Evolutionary conservation across 1,284 basidiomycete species (phyloP).

Genomic region (Coniferiporia sulphurascens): DNA sequence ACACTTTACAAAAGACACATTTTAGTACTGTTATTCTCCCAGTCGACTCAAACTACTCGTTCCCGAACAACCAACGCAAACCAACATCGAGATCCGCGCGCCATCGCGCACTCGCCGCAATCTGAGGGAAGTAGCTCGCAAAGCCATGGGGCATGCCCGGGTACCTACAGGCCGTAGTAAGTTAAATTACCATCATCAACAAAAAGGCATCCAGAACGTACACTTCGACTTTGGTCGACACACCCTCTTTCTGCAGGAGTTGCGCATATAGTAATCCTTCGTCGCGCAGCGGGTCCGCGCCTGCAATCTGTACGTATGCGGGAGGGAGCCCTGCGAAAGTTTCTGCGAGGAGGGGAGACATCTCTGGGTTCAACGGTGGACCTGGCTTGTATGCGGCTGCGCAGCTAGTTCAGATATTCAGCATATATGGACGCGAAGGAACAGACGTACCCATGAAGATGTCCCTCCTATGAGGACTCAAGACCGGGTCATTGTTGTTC

Average conservation of each 20-base stretch:
- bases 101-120: constrained; percentile 9
- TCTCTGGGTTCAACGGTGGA: constrained; percentile 14
- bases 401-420: constrained; percentile 15
- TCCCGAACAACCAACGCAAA: constrained; percentile 3
- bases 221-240: constrained; percentile 21
- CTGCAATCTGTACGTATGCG: constrained; percentile 21
- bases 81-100: constrained; percentile 7
- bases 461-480: constrained; percentile 11
- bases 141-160: constrained; percentile 14
- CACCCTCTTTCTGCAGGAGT: constrained; percentile 18
- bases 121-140: constrained; percentile 1
- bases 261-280: constrained; percentile 24
- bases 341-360: constrained; percentile 21
- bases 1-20: no score
- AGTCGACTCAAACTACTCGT: no score
- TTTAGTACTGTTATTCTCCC: no score
- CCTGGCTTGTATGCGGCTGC: constrained; percentile 18
- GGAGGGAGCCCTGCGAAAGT: constrained; percentile 21
- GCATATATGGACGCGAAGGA: no score
- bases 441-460: constrained; percentile 3
- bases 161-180: constrained; percentile 1
- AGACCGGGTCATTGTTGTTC: constrained; percentile 21
- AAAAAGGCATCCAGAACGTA: constrained; percentile 4
- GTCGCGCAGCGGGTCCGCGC: constrained; percentile 24
- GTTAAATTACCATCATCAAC: background rate